Percentiles rank a stretch among this genome's conserved stretches.
Evolutionary conservation across 495 filamentous ascomycete species (phyloP).

Genomic region (Talaromyces adpressus): DNA sequence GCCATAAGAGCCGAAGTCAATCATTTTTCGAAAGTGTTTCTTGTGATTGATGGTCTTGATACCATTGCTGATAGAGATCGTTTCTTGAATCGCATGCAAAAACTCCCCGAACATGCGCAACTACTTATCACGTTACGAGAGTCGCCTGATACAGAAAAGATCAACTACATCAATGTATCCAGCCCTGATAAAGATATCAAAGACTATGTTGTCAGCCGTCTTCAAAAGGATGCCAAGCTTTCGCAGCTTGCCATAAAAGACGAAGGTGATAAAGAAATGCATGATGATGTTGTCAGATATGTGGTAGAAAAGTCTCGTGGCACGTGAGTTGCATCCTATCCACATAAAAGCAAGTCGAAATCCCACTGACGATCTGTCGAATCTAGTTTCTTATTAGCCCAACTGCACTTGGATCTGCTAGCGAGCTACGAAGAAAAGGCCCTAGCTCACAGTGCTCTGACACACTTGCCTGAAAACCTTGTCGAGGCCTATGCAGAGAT

Average conservation of each 20-base stretch:
- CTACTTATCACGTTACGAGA: constrained; percentile 27
- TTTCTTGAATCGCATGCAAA: constrained; percentile 24
- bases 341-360: not conserved
- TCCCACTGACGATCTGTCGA: not conserved
- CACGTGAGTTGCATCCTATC: constrained; percentile 15
- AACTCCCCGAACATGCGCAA: constrained; percentile 28
- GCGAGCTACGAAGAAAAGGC: constrained; percentile 16
- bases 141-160: constrained; percentile 10
- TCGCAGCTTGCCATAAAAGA: constrained; percentile 10
- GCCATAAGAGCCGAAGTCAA: constrained; percentile 29
- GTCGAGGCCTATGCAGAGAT: constrained; percentile 27
- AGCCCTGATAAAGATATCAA: constrained; percentile 16
- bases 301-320: constrained; percentile 22
- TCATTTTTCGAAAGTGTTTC: constrained; percentile 23
- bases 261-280: constrained; percentile 7
- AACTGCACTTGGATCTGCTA: constrained; percentile 22
- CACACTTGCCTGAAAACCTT: constrained; percentile 24
- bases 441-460: constrained; percentile 19
- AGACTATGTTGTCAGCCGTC: constrained; percentile 14
- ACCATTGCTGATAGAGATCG: constrained; percentile 23
- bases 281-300: constrained; percentile 13
- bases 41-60: constrained; percentile 28
- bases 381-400: constrained; percentile 25
- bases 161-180: constrained; percentile 11
- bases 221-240: constrained; percentile 11